Conservation (phyloP, 208 protist genomes). For the Giardia muris region DNA sequence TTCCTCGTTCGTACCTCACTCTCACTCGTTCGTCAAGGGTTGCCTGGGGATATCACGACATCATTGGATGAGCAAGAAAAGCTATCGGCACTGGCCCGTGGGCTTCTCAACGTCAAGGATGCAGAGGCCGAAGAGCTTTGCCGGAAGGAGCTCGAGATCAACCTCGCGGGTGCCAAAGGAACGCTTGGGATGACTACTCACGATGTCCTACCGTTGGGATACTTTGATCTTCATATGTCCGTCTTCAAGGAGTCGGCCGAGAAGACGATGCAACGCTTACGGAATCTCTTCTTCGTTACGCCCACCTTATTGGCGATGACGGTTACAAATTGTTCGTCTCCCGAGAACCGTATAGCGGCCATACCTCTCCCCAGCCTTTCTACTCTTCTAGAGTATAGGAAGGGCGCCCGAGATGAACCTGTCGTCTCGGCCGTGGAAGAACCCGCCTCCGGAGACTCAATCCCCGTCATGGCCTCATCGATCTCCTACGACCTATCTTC, state of each 20-base stretch:
- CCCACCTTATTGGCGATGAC: background rate
- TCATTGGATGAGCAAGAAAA: background rate
- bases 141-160: background rate
- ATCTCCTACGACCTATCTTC: background rate
- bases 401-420: background rate
- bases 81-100: background rate
- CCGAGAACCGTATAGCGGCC: background rate
- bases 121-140: background rate
- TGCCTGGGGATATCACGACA: background rate
- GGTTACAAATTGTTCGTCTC: background rate
- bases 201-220: background rate
- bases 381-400: background rate
- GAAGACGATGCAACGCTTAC: background rate
- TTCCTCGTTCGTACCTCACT: conserved; percentile 10
- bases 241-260: background rate
- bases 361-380: background rate
- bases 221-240: background rate
- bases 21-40: background rate
- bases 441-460: background rate
- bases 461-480: background rate
- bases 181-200: conserved; percentile 9
- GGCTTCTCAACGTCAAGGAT: background rate
- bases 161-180: background rate
- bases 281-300: background rate
- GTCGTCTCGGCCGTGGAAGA: background rate